Base-by-base conservation (phyloP, 2,329 filamentous ascomycete genomes). In the Trichoderma oligosporum region DNA sequence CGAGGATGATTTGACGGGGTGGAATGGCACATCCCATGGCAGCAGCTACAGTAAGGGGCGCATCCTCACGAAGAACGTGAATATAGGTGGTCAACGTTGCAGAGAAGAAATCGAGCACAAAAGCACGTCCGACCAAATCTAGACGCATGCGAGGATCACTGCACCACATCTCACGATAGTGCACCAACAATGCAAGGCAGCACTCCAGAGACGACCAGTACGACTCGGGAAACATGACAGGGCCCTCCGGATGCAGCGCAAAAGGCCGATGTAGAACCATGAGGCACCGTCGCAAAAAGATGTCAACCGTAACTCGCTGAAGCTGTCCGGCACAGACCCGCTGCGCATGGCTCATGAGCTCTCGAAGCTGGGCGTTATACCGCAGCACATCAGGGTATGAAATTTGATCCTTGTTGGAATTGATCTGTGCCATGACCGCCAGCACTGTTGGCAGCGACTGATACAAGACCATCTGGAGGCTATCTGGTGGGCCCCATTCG, bases 121-220 rank as follows among this genome's bases (percentile, higher is more conserved):
- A 72, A 2, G 68, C 66, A 1, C 70, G 63, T 2, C 69, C 70
- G 9, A 72, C 67, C 3, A 72, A 62, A 25, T 71, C 66, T 20
- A 69, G 60, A 8, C 67, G 62, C 46, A 65, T 58, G 22, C 24
- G 45, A 8, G 61, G 56, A 11, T 69, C 68, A 27, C 63, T 61
- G 7, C 67, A 64, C 68, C 68, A 72, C 36, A 73, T 61, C 54
- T 72, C 69, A 41, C 70, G 68, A 41, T 72, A 72, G 56, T 72
- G 69, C 42, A 72, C 64, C 4, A 72, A 63, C 22, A 73, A 61
- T 7, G 70, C 69, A 5, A 72, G 65, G 0, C 70, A 70, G 61
- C 70, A 73, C 62, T 72, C 69, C 16, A 73, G 63, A 7, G 70
- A 73, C 16, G 66, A 68, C 69, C 70, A 72, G 63, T 71, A 71